Base-by-base conservation (phyloP, 306 rosid species). In the Cyamopsis tetragonoloba region DNA sequence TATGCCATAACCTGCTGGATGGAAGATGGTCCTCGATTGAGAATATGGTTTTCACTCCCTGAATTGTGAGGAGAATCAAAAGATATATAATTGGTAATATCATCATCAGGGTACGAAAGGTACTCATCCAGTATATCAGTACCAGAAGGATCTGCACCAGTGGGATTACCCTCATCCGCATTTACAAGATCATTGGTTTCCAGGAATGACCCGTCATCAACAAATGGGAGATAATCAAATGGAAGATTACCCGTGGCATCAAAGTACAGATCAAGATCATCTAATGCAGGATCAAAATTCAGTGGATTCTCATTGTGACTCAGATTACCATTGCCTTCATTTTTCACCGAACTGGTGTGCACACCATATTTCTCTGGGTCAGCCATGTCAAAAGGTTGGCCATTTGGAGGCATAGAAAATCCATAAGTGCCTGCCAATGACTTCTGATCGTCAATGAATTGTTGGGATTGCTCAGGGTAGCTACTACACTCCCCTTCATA, bases 101-200 rank as follows among this genome's bases (percentile, higher is more conserved):
- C 93, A 11, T 76, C 86, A 35, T 86, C 89, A 1, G 78, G 68
- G 81, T 12, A 79, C 0, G 69, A 50, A 60, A 88, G 96, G 76
- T 76, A 88, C 73, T 86, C 91, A 2, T 93, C 90, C 41, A 93
- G 39, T 75, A 81, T 70, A 43, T 62, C 93, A 71, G 67, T 49
- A 32, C 51, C 84, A 70, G 39, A 64, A 71, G 84, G 56, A 63
- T 71, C 84, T 0, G 55, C 72, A 73, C 73, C 82, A 0, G 73
- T 14, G 11, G 85, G 85, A 70, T 49, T 14, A 42, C 4, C 55
- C 76, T 68, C 85, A 7, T 71, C 49, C 11, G 77, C 80, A 51
- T 76, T 62, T 19, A 59, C 7, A 43, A 88, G 83, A 64, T 93
- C 97, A 70, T 89, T 73, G n/a, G 91, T 58, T 77, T 89, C 97